A percentile compares a stretch with the other conserved stretches of the same genome.
phyloP scores from a whole-genome alignment of 1,284 basidiomycete genomes.

The Filobasidium uniguttulatum region DNA sequence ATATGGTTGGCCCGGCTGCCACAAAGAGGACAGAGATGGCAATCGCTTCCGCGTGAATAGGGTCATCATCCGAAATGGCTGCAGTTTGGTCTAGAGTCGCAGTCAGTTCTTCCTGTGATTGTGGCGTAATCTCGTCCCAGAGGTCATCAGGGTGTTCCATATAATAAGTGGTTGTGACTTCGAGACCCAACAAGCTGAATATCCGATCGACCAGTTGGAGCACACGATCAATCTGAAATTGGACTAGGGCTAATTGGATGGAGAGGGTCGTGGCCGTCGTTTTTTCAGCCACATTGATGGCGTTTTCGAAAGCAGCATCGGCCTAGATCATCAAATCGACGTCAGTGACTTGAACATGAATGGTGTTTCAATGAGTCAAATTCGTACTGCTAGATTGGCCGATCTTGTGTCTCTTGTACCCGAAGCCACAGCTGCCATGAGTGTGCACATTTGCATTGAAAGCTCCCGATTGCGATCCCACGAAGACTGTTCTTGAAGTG shows the following conservation, averaged over 20 bases:
- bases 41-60: background rate
- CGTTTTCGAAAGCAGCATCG: background rate
- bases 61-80: background rate
- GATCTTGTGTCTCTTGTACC: background rate
- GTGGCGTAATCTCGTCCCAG: background rate
- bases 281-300: background rate
- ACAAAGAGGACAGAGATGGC: background rate
- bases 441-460: background rate
- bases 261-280: background rate
- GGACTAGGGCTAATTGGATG: background rate
- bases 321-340: background rate
- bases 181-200: background rate
- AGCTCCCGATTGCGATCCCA: background rate
- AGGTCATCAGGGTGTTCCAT: background rate
- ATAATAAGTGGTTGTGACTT: background rate
- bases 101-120: background rate
- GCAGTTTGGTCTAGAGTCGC: background rate
- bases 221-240: background rate
- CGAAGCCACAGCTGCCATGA: background rate
- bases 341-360: no score
- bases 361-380: background rate
- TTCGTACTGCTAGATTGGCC: background rate
- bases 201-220: background rate
- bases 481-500: background rate
- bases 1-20: slow-evolving; percentile 4